These are phyloP conservation scores for Chalara sp. DNA, from an alignment of 2,329 filamentous ascomycete species.

Conservation along the genomic window DNA sequence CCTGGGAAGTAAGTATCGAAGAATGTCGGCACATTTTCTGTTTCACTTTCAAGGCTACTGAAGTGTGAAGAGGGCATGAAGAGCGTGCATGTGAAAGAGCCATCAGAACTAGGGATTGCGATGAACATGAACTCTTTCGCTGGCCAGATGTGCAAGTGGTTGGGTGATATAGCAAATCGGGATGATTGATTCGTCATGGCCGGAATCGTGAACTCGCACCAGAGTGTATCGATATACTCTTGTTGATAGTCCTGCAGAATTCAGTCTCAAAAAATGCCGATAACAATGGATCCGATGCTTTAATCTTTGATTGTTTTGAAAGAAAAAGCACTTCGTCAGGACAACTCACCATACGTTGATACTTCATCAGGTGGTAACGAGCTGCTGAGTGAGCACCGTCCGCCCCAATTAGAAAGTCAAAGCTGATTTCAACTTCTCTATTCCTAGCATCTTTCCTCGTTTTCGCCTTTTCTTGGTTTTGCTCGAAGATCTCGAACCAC, in stretches of 20 bases:
- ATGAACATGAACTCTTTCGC: constrained; percentile 97
- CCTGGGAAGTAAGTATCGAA: constrained; percentile 85
- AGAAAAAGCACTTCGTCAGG: background rate
- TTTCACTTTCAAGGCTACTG: constrained; percentile 55
- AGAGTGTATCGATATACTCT: constrained; percentile 91
- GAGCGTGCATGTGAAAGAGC: constrained; percentile 89
- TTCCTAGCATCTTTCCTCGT: constrained; percentile 10
- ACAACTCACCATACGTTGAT: constrained; percentile 60
- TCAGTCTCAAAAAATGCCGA: no score
- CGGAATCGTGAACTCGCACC: constrained; percentile 89
- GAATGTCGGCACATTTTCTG: constrained; percentile 56
- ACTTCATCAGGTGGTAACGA: constrained; percentile 95
- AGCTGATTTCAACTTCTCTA: constrained; percentile 72
- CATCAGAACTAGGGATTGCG: constrained; percentile 77
- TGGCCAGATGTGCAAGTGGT: constrained; percentile 97
- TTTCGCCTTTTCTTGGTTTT: constrained; percentile 14
- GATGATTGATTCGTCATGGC: constrained; percentile 35
- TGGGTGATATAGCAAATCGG: constrained; percentile 74
- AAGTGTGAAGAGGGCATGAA: constrained; percentile 75
- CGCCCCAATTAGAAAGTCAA: constrained; percentile 89
- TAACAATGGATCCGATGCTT: no score
- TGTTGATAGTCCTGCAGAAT: constrained; percentile 68
- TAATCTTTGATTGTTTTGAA: no score
- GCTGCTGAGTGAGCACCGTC: constrained; percentile 92
- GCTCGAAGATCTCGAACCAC: constrained; percentile 68